phyloP scores from a whole-genome alignment of 345 rosid species.

The Lepidium aucheri region DNA sequence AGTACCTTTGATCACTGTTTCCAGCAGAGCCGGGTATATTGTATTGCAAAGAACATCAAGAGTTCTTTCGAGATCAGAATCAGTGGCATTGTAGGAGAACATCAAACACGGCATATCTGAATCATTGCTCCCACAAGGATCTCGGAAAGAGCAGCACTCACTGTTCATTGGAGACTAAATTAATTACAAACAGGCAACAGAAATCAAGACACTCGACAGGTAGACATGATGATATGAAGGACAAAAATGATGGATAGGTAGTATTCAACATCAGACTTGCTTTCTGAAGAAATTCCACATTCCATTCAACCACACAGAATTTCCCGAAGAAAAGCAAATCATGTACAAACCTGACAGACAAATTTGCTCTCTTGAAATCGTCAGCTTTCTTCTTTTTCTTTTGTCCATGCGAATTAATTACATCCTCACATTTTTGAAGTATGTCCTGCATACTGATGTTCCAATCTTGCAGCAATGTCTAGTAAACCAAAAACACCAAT shows the following conservation, averaged over 20 bases:
- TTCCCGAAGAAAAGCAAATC: conserved; percentile 6
- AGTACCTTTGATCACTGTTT: conserved; percentile 84
- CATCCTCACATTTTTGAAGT: conserved; percentile 63
- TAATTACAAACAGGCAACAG: background rate
- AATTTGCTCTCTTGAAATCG: conserved; percentile 36
- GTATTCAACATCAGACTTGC: background rate
- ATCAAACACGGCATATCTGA: conserved; percentile 57
- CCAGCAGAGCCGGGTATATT: conserved; percentile 67
- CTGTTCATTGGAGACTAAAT: conserved; percentile 38
- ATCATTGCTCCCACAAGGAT: conserved; percentile 30
- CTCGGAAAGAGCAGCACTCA: conserved; percentile 57
- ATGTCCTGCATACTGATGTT: conserved; percentile 48
- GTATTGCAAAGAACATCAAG: conserved; percentile 47
- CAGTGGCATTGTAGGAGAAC: conserved; percentile 45
- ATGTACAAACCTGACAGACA: conserved; percentile 61
- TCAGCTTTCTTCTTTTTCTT: conserved; percentile 61
- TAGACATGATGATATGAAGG: background rate
- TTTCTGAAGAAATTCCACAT: background rate
- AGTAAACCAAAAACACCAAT: conserved; percentile 22
- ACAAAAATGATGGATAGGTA: conserved; percentile 4
- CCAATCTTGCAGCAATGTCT: conserved; percentile 49
- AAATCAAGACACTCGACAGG: conserved; percentile 1
- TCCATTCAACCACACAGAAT: background rate
- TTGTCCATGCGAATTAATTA: conserved; percentile 30
- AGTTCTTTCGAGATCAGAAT: conserved; percentile 37